Percentiles rank a stretch among this genome's conserved stretches.
Conservation (phyloP, 2,329 filamentous ascomycete genomes). For the Colletotrichum liaoningense region DNA sequence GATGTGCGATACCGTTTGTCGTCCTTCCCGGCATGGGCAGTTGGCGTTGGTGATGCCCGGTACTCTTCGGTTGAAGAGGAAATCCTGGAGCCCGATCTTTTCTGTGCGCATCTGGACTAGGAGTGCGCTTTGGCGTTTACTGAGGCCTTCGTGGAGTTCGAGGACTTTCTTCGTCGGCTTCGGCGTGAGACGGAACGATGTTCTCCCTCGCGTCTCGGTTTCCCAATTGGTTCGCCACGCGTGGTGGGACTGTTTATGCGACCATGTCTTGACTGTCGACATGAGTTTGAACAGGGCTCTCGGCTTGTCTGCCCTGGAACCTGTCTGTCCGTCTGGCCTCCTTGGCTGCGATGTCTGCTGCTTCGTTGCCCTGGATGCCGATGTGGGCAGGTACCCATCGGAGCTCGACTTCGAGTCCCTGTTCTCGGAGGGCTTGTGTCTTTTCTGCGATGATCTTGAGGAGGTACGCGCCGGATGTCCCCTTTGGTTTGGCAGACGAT, state of each 20-base stretch:
- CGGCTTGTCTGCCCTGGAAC: not conserved
- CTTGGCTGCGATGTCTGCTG: not conserved
- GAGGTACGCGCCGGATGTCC: not conserved
- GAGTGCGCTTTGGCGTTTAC: not conserved
- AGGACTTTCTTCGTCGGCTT: too few species aligned
- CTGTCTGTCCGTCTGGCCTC: not conserved
- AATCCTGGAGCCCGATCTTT: conserved; percentile 27
- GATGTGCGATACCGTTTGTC: conserved; percentile 28
- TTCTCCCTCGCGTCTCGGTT: too few species aligned
- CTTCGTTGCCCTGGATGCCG: not conserved
- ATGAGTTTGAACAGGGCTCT: not conserved
- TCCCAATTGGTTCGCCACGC: too few species aligned
- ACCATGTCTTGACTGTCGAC: not conserved
- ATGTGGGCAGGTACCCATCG: not conserved
- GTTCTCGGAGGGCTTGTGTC: not conserved
- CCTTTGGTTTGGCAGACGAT: not conserved
- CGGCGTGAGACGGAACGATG: too few species aligned
- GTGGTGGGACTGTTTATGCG: too few species aligned
- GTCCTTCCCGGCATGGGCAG: conserved; percentile 27
- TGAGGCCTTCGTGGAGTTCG: not conserved
- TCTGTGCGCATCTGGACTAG: conserved; percentile 16
- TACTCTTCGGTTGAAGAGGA: conserved; percentile 35
- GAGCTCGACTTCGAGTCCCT: conserved; percentile 2
- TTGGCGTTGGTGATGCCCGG: conserved; percentile 14
- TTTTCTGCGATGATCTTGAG: not conserved